A percentile compares a stretch with the other conserved stretches of the same genome.
Conservation (phyloP, 2,329 filamentous ascomycete genomes). For the Penicillium occitanis region DNA sequence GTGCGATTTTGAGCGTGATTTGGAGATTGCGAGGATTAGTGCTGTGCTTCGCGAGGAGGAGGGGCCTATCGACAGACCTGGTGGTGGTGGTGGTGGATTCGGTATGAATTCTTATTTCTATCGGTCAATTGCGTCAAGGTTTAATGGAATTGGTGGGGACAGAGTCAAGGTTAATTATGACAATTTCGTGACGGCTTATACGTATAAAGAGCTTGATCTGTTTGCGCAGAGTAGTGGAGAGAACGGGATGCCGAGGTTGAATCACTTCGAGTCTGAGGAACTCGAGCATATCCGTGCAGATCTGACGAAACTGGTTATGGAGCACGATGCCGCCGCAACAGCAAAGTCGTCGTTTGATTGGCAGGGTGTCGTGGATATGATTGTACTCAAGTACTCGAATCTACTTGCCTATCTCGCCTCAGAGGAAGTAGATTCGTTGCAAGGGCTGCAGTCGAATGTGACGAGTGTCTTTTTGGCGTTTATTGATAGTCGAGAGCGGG, state of each 20-base stretch:
- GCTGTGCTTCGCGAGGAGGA: conserved; percentile 20
- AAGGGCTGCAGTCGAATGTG: conserved; percentile 32
- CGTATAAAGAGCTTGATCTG: conserved; percentile 42
- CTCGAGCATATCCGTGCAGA: conserved; percentile 45
- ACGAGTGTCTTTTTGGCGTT: conserved; percentile 35
- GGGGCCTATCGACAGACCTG: not conserved
- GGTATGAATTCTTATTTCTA: conserved; percentile 19
- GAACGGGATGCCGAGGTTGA: conserved; percentile 42
- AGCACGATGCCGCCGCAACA: conserved; percentile 27
- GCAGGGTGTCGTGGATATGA: conserved; percentile 66
- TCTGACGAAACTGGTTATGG: conserved; percentile 46
- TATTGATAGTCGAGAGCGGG: conserved; percentile 35
- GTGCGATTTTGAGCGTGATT: conserved; percentile 48
- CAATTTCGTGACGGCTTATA: conserved; percentile 50
- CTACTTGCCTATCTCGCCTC: conserved; percentile 47
- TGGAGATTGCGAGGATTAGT: conserved; percentile 38
- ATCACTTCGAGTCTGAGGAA: conserved; percentile 31
- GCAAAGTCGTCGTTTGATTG: conserved; percentile 54
- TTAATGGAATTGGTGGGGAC: conserved; percentile 36
- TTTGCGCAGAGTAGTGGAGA: conserved; percentile 34
- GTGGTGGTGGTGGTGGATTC: conserved; percentile 9
- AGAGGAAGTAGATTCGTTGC: conserved; percentile 26
- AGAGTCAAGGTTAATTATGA: conserved; percentile 51
- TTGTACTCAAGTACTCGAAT: conserved; percentile 62
- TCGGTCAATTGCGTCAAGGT: conserved; percentile 32